phyloP scores from a whole-genome alignment of 768 basidiomycete species.

The Xerocomus brunneocitrinus region DNA sequence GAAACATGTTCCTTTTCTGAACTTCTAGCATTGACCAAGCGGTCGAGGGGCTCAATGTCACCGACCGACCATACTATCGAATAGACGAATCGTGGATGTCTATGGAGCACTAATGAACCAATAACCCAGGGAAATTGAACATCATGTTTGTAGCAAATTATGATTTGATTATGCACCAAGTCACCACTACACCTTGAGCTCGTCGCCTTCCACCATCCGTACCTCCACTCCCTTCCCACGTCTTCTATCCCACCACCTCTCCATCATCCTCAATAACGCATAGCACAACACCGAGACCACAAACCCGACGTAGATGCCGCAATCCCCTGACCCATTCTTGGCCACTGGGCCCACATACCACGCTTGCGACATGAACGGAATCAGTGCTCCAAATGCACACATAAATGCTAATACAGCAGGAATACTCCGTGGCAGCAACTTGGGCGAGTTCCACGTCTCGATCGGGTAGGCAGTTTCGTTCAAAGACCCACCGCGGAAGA shows the following conservation, averaged over 20 bases:
- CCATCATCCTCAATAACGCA: slow-evolving; percentile 25
- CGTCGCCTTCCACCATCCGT: background rate
- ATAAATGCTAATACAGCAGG: slow-evolving; percentile 40
- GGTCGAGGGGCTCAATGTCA: no score
- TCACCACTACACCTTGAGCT: slow-evolving; percentile 1
- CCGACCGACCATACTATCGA: no score
- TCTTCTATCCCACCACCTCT: slow-evolving; percentile 16
- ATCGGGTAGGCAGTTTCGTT: slow-evolving; percentile 33
- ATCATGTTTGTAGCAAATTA: no score
- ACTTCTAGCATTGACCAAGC: no score
- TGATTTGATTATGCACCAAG: no score
- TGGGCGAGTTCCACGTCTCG: slow-evolving; percentile 33
- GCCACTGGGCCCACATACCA: slow-evolving; percentile 53
- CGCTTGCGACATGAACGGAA: slow-evolving; percentile 49
- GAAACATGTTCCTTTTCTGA: no score
- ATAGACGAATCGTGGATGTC: no score
- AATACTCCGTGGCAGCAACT: slow-evolving; percentile 37
- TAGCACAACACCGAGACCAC: slow-evolving; percentile 32
- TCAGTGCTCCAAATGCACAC: slow-evolving; percentile 36
- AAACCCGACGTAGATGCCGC: slow-evolving; percentile 42
- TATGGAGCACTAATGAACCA: no score
- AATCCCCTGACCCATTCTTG: slow-evolving; percentile 40
- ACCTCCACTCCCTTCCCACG: background rate
- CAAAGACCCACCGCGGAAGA: slow-evolving; percentile 38
- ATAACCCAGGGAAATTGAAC: no score